Percentiles rank a stretch among this genome's conserved stretches.
Conservation (phyloP, 192 early-diverging fungal genomes). For the Mortierella hygrophila region DNA sequence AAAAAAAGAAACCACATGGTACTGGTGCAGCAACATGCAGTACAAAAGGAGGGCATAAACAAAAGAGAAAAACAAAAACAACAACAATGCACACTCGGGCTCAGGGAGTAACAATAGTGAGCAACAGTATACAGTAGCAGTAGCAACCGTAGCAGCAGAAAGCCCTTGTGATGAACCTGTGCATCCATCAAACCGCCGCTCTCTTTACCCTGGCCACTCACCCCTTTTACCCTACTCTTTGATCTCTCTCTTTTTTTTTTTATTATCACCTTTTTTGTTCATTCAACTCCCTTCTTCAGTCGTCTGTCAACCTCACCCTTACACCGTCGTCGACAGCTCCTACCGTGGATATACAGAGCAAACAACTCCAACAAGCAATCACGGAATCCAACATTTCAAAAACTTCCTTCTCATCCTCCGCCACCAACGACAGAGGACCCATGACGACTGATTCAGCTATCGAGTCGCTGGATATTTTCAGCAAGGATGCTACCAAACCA, state of each 20-base stretch:
- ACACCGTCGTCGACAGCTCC: conserved; percentile 19
- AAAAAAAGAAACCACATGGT: neutral
- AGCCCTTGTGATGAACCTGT: neutral
- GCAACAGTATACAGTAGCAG: conserved; percentile 4
- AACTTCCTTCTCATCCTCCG: conserved; percentile 4
- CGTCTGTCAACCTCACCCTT: conserved; percentile 20
- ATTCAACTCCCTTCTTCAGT: conserved; percentile 1
- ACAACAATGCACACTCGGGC: conserved; percentile 12
- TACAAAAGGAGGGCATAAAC: neutral
- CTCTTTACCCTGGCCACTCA: conserved; percentile 1
- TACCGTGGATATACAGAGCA: neutral
- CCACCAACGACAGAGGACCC: neutral
- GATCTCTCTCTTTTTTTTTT: neutral
- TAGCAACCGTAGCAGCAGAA: conserved; percentile 7
- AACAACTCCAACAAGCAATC: conserved; percentile 12
- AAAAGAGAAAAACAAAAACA: neutral
- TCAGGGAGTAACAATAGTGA: conserved; percentile 4
- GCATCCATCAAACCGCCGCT: neutral
- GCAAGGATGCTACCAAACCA: neutral
- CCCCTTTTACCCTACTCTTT: neutral
- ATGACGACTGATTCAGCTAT: conserved; percentile 29
- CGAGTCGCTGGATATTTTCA: conserved; percentile 7
- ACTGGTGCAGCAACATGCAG: neutral
- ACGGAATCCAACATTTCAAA: conserved; percentile 25
- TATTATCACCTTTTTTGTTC: neutral